phyloP scores from a whole-genome alignment of 83 land plant genomes.

The Isoetes engelmannii region DNA sequence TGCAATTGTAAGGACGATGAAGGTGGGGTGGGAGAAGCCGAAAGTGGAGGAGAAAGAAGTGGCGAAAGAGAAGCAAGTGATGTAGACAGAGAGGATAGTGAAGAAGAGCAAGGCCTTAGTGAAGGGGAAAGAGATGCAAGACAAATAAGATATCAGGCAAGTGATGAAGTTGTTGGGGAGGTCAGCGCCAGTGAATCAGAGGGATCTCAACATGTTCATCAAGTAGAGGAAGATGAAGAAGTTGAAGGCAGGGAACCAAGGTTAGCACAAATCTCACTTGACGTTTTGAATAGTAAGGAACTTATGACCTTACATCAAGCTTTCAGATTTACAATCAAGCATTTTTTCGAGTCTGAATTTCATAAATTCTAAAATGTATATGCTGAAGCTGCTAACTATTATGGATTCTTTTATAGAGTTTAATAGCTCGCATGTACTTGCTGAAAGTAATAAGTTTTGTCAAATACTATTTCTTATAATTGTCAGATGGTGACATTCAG shows the following conservation, averaged over 20 bases:
- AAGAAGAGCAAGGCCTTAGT: not conserved
- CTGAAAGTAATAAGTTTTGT: too few relatives aligned
- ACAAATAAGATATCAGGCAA: constrained; percentile 13
- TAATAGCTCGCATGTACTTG: too few relatives aligned
- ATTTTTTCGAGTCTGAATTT: too few relatives aligned
- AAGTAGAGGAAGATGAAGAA: constrained; percentile 43
- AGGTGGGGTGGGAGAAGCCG: not conserved
- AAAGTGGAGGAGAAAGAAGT: constrained; percentile 67
- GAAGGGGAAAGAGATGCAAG: constrained; percentile 48
- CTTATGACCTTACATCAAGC: too few relatives aligned
- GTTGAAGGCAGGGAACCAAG: constrained; percentile 34
- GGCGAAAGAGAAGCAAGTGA: constrained; percentile 27
- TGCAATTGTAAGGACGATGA: not conserved
- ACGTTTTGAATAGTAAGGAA: too few relatives aligned
- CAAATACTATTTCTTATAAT: too few relatives aligned
- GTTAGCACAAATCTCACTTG: not conserved
- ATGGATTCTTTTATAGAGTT: too few relatives aligned
- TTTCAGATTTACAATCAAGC: too few relatives aligned
- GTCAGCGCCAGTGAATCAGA: constrained; percentile 70
- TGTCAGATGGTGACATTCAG: too few relatives aligned
- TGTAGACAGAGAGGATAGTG: not conserved
- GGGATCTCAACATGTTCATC: constrained; percentile 51
- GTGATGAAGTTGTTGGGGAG: constrained; percentile 10
- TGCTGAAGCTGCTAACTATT: too few relatives aligned
- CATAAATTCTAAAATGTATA: too few relatives aligned